These are phyloP conservation scores for Russula sp. DNA, from an alignment of 768 basidiomycete species.

Conservation along the genomic window DNA sequence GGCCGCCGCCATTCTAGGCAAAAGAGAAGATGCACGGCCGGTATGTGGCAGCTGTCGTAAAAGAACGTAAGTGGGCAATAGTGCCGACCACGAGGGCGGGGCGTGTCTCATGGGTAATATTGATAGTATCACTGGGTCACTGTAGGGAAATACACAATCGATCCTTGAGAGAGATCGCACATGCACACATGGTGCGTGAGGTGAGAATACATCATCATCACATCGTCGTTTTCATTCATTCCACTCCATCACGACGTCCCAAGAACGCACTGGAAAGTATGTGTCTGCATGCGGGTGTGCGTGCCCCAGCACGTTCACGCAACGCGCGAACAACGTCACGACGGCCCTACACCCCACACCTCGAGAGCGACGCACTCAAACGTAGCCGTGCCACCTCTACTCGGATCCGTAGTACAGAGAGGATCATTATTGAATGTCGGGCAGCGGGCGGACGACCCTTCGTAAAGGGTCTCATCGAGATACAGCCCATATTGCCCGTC, in stretches of 20 bases:
- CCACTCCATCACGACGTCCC: constrained; percentile 10
- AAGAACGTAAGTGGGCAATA: constrained; percentile 9
- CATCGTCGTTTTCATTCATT: not conserved
- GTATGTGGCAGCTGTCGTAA: constrained; percentile 1
- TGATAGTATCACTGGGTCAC: not conserved
- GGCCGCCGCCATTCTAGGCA: constrained; percentile 4
- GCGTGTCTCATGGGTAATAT: constrained; percentile 7
- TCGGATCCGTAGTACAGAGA: constrained; percentile 49
- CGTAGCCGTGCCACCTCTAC: constrained; percentile 42
- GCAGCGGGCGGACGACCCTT: constrained; percentile 80
- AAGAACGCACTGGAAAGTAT: not conserved
- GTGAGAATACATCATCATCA: constrained; percentile 3
- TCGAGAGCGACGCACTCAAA: constrained; percentile 93
- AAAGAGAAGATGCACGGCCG: not conserved
- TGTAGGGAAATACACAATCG: not conserved
- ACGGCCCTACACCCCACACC: constrained; percentile 70
- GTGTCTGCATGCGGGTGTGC: not conserved
- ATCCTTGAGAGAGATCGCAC: not conserved
- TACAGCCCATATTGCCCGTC: constrained; percentile 88
- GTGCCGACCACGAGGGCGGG: constrained; percentile 13
- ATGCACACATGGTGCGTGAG: not conserved
- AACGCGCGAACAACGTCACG: constrained; percentile 7
- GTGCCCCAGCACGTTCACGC: constrained; percentile 16
- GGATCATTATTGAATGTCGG: constrained; percentile 86
- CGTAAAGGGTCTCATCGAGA: constrained; percentile 72